These are phyloP conservation scores for Pseudocercospora cruenta DNA, from an alignment of 2,329 filamentous ascomycete genomes.

Conservation along the genomic window DNA sequence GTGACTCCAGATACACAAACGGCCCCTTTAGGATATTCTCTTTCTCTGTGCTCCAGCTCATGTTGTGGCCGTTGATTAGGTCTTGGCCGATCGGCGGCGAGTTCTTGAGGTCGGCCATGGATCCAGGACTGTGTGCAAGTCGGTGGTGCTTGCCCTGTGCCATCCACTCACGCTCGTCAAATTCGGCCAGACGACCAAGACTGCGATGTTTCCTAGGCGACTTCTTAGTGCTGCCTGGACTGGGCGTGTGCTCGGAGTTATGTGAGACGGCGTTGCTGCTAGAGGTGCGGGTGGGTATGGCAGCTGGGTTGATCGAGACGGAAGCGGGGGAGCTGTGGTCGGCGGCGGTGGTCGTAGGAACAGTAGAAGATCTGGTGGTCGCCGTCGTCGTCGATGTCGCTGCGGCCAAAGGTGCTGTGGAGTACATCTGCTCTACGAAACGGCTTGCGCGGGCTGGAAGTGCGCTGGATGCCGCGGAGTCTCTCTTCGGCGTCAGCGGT, in stretches of 20 bases:
- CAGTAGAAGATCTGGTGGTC: conserved; percentile 7
- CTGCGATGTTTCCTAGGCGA: conserved; percentile 30
- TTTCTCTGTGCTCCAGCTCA: conserved; percentile 71
- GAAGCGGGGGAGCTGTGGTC: conserved; percentile 9
- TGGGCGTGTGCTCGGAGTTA: conserved; percentile 37
- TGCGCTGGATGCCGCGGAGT: conserved; percentile 3
- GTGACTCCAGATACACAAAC: conserved; percentile 76
- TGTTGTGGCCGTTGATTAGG: conserved; percentile 46
- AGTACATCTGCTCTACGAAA: conserved; percentile 17
- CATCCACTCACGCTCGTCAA: conserved; percentile 37
- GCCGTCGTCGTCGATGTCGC: conserved; percentile 17
- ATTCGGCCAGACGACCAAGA: conserved; percentile 27
- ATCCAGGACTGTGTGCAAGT: conserved; percentile 31
- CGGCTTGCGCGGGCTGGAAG: conserved; percentile 8
- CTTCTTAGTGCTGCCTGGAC: conserved; percentile 17
- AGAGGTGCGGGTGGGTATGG: conserved; percentile 73
- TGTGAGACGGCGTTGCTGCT: conserved; percentile 58
- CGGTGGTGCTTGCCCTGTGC: conserved; percentile 31
- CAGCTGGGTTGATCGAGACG: conserved; percentile 32
- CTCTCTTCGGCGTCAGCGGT: background rate
- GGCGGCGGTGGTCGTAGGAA: conserved; percentile 2
- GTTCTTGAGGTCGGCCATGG: conserved; percentile 20
- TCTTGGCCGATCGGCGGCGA: conserved; percentile 32
- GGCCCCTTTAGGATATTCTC: conserved; percentile 77
- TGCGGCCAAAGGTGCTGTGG: background rate